phyloP scores from a whole-genome alignment of 805 yeast species.

The Candida qinlingensis region DNA sequence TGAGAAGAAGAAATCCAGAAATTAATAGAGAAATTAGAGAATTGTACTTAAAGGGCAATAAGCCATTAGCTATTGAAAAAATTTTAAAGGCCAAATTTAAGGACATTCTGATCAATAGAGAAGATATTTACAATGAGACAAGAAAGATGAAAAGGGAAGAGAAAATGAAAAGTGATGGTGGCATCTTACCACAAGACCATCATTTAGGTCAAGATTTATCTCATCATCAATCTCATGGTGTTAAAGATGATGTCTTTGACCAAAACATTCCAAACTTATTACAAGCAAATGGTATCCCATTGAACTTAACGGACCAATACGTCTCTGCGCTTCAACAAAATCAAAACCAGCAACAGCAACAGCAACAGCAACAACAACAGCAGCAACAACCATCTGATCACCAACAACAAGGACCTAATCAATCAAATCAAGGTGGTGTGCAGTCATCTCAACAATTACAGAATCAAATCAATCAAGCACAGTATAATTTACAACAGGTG shows the following conservation, averaged over 20 bases:
- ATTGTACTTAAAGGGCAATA: slow-evolving; percentile 25
- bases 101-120: slow-evolving; percentile 25
- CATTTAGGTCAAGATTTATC: slow-evolving; percentile 3
- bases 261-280: slow-evolving; percentile 24
- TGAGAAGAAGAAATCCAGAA: slow-evolving; percentile 29
- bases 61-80: slow-evolving; percentile 25
- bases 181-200: slow-evolving; percentile 5
- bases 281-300: slow-evolving; percentile 15
- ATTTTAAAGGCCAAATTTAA: slow-evolving; percentile 21
- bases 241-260: slow-evolving; percentile 17
- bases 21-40: slow-evolving; percentile 27
- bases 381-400: slow-evolving; percentile 7
- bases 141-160: slow-evolving; percentile 30
- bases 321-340: slow-evolving; percentile 1
- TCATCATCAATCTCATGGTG: slow-evolving; percentile 5
- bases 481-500: slow-evolving; percentile 13
- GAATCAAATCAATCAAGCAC: slow-evolving; percentile 7
- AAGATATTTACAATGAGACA: slow-evolving; percentile 27
- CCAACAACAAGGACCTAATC: neutral
- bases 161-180: slow-evolving; percentile 12
- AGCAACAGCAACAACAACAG: slow-evolving; percentile 6
- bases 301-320: slow-evolving; percentile 5
- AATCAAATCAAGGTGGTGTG: too few species aligned
- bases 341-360: slow-evolving; percentile 7
- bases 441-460: slow-evolving; percentile 6